Conservation (phyloP, 2,329 filamentous ascomycete genomes). For the Eutypa lata region DNA sequence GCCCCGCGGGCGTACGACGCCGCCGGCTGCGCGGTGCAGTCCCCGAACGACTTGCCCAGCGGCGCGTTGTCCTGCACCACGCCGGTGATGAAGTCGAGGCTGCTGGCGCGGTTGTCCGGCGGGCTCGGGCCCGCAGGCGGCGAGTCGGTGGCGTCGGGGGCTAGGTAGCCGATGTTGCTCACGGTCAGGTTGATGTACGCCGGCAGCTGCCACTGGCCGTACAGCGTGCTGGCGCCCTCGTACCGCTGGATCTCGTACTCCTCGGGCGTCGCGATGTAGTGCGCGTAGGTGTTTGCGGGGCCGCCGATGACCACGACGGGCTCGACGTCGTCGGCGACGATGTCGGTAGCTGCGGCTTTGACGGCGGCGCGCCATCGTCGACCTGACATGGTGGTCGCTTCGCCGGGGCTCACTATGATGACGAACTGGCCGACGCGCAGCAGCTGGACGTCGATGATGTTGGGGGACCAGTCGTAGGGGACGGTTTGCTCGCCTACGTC, state of each 20-base stretch:
- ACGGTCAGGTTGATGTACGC: constrained; percentile 86
- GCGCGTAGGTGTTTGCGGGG: constrained; percentile 84
- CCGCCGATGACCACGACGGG: constrained; percentile 78
- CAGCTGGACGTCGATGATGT: constrained; percentile 83
- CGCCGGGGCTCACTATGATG: constrained; percentile 81
- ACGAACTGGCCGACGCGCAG: constrained; percentile 80
- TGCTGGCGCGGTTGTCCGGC: constrained; percentile 74
- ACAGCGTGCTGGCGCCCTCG: constrained; percentile 91
- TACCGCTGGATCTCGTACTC: constrained; percentile 85
- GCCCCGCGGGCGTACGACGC: constrained; percentile 58
- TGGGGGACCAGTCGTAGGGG: constrained; percentile 84
- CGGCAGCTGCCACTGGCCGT: constrained; percentile 75
- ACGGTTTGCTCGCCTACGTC: constrained; percentile 74
- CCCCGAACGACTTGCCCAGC: constrained; percentile 67
- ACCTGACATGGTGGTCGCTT: constrained; percentile 89
- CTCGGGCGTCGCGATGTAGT: constrained; percentile 76
- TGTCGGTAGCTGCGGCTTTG: constrained; percentile 41
- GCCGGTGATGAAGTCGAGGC: constrained; percentile 74
- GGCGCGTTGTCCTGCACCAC: constrained; percentile 73
- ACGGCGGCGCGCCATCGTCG: constrained; percentile 79
- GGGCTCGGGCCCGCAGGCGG: constrained; percentile 59
- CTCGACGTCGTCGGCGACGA: constrained; percentile 38
- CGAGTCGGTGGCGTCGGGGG: constrained; percentile 40
- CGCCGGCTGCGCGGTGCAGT: constrained; percentile 54
- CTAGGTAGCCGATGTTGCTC: constrained; percentile 66